Evolutionary conservation across 768 basidiomycete genomes (phyloP).

Genomic region (Sporobolomyces roseus): DNA sequence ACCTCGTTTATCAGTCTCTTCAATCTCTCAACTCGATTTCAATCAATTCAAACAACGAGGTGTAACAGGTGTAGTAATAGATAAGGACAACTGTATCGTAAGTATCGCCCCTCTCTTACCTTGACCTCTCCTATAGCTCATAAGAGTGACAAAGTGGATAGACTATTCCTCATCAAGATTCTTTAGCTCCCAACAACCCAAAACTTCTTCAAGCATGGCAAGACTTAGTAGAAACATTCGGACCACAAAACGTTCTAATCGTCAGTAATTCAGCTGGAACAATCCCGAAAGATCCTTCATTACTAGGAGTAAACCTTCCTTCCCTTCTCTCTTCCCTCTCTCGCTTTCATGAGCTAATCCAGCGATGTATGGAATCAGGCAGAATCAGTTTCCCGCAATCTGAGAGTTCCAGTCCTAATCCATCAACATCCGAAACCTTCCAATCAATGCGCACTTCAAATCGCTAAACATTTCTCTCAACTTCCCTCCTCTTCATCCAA

Average conservation of each 20-base stretch:
- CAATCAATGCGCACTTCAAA: conserved; percentile 66
- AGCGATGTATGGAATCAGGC: conserved; percentile 64
- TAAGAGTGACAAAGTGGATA: neutral
- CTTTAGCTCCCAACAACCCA: neutral
- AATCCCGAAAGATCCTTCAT: conserved; percentile 61
- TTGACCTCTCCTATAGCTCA: neutral
- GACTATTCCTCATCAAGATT: neutral
- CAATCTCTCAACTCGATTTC: conserved; percentile 78
- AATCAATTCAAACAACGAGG: conserved; percentile 65
- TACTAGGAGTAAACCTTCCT: conserved; percentile 65
- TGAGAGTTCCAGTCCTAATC: conserved; percentile 74
- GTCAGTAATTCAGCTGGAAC: conserved; percentile 92
- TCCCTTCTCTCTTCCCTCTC: conserved; percentile 7
- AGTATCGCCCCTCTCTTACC: conserved; percentile 45
- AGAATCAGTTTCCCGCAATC: conserved; percentile 73
- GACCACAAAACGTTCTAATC: conserved; percentile 72
- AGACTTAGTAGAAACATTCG: conserved; percentile 67
- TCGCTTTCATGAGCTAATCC: neutral
- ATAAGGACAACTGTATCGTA: conserved; percentile 97
- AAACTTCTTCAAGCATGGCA: conserved; percentile 55
- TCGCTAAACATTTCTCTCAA: conserved; percentile 68
- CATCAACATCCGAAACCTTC: conserved; percentile 76
- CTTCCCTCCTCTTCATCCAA: conserved; percentile 48
- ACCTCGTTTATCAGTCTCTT: conserved; percentile 9
- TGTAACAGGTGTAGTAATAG: conserved; percentile 84